These are phyloP conservation scores for Escallonia herrerae DNA, from an alignment of 129 eudicot species.

Conservation along the genomic window DNA sequence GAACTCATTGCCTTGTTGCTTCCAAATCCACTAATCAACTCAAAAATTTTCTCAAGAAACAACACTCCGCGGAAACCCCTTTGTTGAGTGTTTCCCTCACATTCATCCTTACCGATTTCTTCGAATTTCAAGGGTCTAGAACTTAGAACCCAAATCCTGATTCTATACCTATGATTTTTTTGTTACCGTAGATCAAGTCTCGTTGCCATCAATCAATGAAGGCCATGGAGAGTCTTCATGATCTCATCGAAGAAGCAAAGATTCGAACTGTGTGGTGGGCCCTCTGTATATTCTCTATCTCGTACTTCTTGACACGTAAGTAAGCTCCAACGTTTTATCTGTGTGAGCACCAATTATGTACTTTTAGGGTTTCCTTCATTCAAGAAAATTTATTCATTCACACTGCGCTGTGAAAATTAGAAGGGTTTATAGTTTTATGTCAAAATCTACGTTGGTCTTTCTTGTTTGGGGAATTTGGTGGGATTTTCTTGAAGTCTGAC, in stretches of 20 bases:
- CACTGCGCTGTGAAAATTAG: neutral
- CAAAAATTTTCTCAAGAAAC: neutral
- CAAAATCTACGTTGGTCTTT: neutral
- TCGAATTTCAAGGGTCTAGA: neutral
- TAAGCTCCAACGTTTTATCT: neutral
- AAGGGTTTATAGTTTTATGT: neutral
- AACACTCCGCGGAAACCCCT: neutral
- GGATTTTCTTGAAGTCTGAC: too few species aligned
- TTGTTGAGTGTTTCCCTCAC: neutral
- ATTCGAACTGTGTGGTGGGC: conserved; percentile 95
- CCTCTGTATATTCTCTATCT: conserved; percentile 57
- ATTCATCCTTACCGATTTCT: conserved; percentile 8
- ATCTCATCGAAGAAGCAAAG: conserved; percentile 93
- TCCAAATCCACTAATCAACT: neutral
- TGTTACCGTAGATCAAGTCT: conserved; percentile 11
- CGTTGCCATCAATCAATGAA: conserved; percentile 25
- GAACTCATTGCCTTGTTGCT: neutral
- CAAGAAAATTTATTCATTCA: neutral
- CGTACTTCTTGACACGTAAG: conserved; percentile 87
- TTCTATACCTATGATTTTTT: neutral
- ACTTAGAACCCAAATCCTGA: neutral
- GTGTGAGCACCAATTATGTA: too few species aligned
- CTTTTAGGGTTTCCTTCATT: too few species aligned
- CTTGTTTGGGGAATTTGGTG: too few species aligned
- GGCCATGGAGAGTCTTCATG: conserved; percentile 61